Conservation (phyloP, 257 asterid species). For the Coffea canephora region DNA sequence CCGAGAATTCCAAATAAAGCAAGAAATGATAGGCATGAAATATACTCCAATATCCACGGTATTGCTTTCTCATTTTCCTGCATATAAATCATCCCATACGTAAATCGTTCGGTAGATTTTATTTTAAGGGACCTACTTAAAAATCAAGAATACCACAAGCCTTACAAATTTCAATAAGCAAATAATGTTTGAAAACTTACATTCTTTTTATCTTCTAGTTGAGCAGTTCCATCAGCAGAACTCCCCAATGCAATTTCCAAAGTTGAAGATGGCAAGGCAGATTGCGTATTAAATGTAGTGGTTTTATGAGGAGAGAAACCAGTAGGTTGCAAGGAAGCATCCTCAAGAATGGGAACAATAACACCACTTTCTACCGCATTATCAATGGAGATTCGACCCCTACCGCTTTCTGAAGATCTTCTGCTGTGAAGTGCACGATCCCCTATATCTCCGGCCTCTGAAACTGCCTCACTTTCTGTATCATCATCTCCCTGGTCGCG, state of each 20-base stretch:
- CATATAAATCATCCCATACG: not conserved
- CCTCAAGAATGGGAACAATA: slow-evolving; percentile 48
- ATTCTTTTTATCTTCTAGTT: slow-evolving; percentile 30
- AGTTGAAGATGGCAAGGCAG: slow-evolving; percentile 19
- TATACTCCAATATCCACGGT: slow-evolving; percentile 20
- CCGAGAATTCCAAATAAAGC: slow-evolving; percentile 30
- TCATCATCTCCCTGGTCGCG: slow-evolving; percentile 35
- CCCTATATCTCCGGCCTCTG: slow-evolving; percentile 97
- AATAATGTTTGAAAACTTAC: slow-evolving; percentile 27
- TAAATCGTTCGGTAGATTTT: not conserved
- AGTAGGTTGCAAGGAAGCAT: slow-evolving; percentile 16
- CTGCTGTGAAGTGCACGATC: slow-evolving; percentile 65
- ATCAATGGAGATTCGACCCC: slow-evolving; percentile 44
- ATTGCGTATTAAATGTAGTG: not conserved
- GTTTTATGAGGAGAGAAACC: slow-evolving; percentile 5
- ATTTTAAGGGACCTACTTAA: not conserved
- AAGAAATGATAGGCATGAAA: slow-evolving; percentile 21
- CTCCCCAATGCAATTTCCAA: slow-evolving; percentile 1
- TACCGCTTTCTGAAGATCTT: slow-evolving; percentile 49
- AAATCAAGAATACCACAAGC: not conserved
- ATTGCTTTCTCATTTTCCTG: slow-evolving; percentile 17
- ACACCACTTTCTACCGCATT: slow-evolving; percentile 34
- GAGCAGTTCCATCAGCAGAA: slow-evolving; percentile 33
- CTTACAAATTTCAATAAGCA: not conserved
- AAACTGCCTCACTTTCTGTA: slow-evolving; percentile 51